phyloP scores from a whole-genome alignment of 140 eudicot genomes.

The Erigeron philadelphicus region DNA sequence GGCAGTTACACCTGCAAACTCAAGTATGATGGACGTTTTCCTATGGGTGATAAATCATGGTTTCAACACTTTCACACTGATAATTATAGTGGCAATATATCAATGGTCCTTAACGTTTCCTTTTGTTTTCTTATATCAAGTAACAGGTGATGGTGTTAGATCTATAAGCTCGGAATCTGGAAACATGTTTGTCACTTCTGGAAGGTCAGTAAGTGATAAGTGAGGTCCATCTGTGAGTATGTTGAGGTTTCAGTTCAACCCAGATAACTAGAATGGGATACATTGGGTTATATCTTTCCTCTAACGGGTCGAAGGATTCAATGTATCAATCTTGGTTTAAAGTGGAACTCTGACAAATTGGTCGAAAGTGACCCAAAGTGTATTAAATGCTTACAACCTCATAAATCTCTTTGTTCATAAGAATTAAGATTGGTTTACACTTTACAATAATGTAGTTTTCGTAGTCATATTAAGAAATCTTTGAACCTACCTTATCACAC shows the following conservation, averaged over 20 bases:
- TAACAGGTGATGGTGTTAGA: constrained; percentile 42
- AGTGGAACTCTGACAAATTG: not conserved
- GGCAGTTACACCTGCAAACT: constrained; percentile 58
- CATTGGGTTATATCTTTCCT: not conserved
- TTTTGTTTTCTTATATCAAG: constrained; percentile 10
- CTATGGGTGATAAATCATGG: not conserved
- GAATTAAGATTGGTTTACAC: not conserved
- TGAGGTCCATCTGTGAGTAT: not conserved
- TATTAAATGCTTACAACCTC: constrained; percentile 1
- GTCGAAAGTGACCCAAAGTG: constrained; percentile 13
- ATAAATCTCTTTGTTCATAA: not conserved
- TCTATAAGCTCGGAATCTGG: constrained; percentile 74
- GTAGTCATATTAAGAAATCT: not conserved
- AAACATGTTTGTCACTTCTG: constrained; percentile 39
- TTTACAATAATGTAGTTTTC: not conserved
- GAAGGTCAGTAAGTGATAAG: constrained; percentile 47
- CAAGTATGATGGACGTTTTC: constrained; percentile 41
- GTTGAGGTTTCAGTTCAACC: not conserved
- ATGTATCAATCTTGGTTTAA: too few relatives aligned
- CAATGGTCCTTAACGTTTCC: not conserved
- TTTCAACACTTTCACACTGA: not conserved
- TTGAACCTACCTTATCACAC: not conserved
- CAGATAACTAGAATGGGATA: not conserved
- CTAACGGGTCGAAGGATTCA: not conserved
- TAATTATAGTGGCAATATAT: not conserved